Evolutionary conservation across 2,329 filamentous ascomycete species (phyloP).

Genomic region (Xylaria polymorpha): DNA sequence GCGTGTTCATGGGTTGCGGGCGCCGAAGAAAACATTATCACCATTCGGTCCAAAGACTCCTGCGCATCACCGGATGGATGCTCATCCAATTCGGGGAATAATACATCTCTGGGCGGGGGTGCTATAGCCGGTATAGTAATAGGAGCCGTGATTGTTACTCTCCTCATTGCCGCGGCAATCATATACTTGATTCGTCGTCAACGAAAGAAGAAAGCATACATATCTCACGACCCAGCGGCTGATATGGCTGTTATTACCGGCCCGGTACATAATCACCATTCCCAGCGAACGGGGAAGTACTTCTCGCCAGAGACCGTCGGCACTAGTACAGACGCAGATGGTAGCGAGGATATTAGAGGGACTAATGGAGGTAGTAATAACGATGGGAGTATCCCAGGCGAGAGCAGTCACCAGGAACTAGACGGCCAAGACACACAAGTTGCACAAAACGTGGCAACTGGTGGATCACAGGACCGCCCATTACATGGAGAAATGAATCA

Average conservation of each 20-base stretch:
- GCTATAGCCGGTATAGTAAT: constrained; percentile 46
- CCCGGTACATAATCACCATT: constrained; percentile 47
- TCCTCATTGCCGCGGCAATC: constrained; percentile 32
- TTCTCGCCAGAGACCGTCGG: constrained; percentile 44
- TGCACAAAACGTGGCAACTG: constrained; percentile 32
- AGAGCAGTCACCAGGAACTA: constrained; percentile 29
- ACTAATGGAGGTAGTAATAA: constrained; percentile 23
- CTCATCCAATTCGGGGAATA: constrained; percentile 20
- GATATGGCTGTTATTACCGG: constrained; percentile 47
- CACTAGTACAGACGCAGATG: constrained; percentile 32
- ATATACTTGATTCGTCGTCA: constrained; percentile 39
- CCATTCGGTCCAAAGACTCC: constrained; percentile 45
- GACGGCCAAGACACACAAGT: constrained; percentile 26
- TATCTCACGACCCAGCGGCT: constrained; percentile 39
- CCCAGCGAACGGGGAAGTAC: constrained; percentile 35
- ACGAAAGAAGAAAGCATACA: constrained; percentile 39
- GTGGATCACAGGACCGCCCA: constrained; percentile 38
- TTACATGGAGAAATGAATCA: constrained; percentile 31
- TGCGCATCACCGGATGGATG: neutral
- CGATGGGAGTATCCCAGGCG: constrained; percentile 1
- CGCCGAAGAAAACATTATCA: constrained; percentile 49
- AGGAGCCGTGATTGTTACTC: constrained; percentile 32
- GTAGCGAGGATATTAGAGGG: constrained; percentile 15
- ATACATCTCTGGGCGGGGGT: constrained; percentile 35
- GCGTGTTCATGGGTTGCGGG: constrained; percentile 52